These are phyloP conservation scores for Acorus calamus DNA, from an alignment of 106 monocot genomes.

Conservation along the genomic window DNA sequence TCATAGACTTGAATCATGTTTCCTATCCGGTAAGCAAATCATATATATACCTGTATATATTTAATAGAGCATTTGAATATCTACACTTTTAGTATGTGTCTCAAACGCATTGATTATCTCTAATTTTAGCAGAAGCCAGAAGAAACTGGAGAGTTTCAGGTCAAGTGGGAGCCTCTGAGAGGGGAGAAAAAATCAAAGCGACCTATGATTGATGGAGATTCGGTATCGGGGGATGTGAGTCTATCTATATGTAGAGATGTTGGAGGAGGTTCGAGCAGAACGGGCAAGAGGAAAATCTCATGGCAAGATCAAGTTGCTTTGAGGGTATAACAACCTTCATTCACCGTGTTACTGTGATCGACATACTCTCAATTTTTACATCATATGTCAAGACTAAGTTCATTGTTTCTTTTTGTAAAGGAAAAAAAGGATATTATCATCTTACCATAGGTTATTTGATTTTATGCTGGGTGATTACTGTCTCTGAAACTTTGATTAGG, in stretches of 20 bases:
- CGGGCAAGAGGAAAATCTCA: constrained; percentile 65
- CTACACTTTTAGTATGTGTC: too few relatives aligned
- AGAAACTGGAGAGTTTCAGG: constrained; percentile 21
- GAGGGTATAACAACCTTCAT: constrained; percentile 24
- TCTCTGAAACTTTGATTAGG: too few relatives aligned
- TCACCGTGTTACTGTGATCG: too few relatives aligned
- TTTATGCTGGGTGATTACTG: too few relatives aligned
- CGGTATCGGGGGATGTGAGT: constrained; percentile 16
- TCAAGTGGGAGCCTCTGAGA: constrained; percentile 20
- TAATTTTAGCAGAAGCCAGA: constrained; percentile 34
- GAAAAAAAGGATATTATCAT: too few relatives aligned
- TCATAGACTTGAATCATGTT: constrained; percentile 57
- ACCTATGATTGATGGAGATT: constrained; percentile 19
- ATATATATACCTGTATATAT: too few relatives aligned
- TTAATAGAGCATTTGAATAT: too few relatives aligned
- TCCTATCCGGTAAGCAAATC: constrained; percentile 30
- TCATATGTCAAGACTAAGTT: too few relatives aligned
- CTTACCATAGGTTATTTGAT: too few relatives aligned
- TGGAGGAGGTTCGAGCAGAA: constrained; percentile 18
- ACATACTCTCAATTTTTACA: too few relatives aligned
- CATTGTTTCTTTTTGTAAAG: too few relatives aligned
- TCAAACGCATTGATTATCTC: neutral
- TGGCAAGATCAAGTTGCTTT: constrained; percentile 79
- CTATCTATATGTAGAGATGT: constrained; percentile 38
- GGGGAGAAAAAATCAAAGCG: constrained; percentile 10